phyloP scores from a whole-genome alignment of 176 grass and related monocot species.

The Musa acuminata region DNA sequence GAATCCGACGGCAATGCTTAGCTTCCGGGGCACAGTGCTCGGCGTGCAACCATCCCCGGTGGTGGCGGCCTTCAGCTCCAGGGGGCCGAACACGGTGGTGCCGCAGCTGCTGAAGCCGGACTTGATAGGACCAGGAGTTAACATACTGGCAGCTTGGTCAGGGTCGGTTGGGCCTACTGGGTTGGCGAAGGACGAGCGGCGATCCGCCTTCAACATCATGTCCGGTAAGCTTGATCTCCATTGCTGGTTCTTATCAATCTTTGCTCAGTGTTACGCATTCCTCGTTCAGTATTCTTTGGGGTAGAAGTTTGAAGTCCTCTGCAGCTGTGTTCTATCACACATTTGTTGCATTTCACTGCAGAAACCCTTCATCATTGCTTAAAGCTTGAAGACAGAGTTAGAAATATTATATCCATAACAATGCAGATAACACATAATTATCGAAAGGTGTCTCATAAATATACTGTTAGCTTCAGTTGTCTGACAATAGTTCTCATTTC shows the following conservation, averaged over 20 bases:
- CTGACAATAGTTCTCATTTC: no score
- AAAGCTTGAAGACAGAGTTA: no score
- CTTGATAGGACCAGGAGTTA: constrained; percentile 73
- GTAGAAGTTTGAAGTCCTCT: not conserved
- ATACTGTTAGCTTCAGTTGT: no score
- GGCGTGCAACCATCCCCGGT: constrained; percentile 70
- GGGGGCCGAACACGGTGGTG: constrained; percentile 57
- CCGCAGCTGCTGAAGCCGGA: constrained; percentile 87
- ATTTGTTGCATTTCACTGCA: no score
- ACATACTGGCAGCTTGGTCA: constrained; percentile 84
- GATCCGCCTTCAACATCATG: constrained; percentile 60
- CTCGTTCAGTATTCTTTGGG: not conserved
- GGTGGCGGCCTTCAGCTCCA: constrained; percentile 88
- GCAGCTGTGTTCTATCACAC: no score
- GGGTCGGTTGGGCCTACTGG: constrained; percentile 54
- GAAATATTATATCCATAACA: no score
- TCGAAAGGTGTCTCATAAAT: no score
- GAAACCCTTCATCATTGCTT: no score
- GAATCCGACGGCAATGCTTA: constrained; percentile 34
- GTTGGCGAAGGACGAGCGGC: constrained; percentile 44
- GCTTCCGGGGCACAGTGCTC: constrained; percentile 55
- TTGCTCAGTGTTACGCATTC: not conserved
- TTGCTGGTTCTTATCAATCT: not conserved
- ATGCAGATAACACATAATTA: no score
- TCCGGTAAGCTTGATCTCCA: constrained; percentile 38